A percentile compares a stretch with the other conserved stretches of the same genome.
Conservation (phyloP, 1,284 basidiomycete genomes). For the Pterulicium gracile region DNA sequence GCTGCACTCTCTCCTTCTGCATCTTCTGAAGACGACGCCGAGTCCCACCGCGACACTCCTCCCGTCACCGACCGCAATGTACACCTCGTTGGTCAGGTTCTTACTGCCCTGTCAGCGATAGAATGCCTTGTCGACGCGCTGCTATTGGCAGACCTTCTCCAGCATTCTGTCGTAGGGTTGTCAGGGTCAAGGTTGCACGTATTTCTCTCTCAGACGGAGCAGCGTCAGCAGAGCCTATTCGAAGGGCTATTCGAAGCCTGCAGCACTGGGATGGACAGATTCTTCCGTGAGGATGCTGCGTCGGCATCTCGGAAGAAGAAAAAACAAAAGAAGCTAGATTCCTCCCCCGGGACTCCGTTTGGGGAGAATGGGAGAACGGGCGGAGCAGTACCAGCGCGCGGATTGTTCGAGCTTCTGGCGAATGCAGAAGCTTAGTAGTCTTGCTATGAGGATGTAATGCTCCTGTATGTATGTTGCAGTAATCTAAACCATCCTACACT, state of each 20-base stretch:
- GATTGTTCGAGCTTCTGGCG: slow-evolving; percentile 20
- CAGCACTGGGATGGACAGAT: slow-evolving; percentile 34
- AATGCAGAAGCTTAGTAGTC: slow-evolving; percentile 17
- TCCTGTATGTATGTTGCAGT: background rate
- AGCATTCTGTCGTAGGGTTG: slow-evolving; percentile 33
- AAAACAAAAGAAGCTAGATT: slow-evolving; percentile 27
- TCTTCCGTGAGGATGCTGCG: slow-evolving; percentile 30
- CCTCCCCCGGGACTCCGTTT: slow-evolving; percentile 4
- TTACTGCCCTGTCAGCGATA: slow-evolving; percentile 47
- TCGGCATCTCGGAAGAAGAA: slow-evolving; percentile 23
- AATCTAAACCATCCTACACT: too few species aligned
- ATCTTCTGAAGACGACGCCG: slow-evolving; percentile 11
- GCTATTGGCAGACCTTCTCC: slow-evolving; percentile 36
- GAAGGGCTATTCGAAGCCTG: slow-evolving; percentile 36
- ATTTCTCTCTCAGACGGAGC: slow-evolving; percentile 24
- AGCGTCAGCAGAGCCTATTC: slow-evolving; percentile 16
- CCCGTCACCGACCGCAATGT: slow-evolving; percentile 48
- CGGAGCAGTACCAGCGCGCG: slow-evolving; percentile 2
- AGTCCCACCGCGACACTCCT: slow-evolving; percentile 16
- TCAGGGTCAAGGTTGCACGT: slow-evolving; percentile 51
- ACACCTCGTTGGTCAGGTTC: slow-evolving; percentile 61
- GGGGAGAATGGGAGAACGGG: slow-evolving; percentile 9
- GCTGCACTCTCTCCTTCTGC: slow-evolving; percentile 13
- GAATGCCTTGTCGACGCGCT: slow-evolving; percentile 51
- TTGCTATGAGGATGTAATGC: background rate